Conservation (phyloP, 2,329 filamentous ascomycete genomes). For the Curvularia spicifera region DNA sequence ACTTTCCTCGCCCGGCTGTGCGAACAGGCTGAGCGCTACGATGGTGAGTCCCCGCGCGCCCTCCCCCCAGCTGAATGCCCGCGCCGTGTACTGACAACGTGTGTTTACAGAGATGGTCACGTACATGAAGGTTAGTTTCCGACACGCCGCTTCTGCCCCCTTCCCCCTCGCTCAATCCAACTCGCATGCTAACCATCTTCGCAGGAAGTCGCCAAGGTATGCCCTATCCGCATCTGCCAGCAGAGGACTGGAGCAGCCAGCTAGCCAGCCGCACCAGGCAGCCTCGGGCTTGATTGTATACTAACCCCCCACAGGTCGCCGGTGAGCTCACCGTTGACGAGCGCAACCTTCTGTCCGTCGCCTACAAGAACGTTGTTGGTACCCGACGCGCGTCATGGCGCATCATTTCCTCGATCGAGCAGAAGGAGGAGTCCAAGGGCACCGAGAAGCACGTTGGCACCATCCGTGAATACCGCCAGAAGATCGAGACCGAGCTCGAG, state of each 20-base stretch:
- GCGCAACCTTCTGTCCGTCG: conserved; percentile 93
- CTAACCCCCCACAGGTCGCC: conserved; percentile 59
- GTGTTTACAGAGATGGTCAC: conserved; percentile 81
- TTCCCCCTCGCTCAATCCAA: conserved; percentile 6
- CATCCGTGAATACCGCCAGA: conserved; percentile 96
- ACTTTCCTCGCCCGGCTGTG: conserved; percentile 99
- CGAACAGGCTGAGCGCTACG: conserved; percentile 99
- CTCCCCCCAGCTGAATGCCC: conserved; percentile 15
- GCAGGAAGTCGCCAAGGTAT: conserved; percentile 92
- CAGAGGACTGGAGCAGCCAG: conserved; percentile 24
- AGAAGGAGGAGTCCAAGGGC: conserved; percentile 99
- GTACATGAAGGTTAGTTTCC: conserved; percentile 84
- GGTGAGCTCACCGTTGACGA: conserved; percentile 73
- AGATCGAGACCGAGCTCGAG: conserved; percentile 97
- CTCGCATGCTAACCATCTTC: conserved; percentile 45
- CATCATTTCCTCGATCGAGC: conserved; percentile 99
- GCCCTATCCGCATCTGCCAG: conserved; percentile 31
- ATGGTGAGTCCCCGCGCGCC: conserved; percentile 67
- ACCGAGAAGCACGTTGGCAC: conserved; percentile 91
- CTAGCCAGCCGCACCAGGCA: conserved; percentile 19
- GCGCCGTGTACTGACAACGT: conserved; percentile 43
- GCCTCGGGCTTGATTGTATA: conserved; percentile 12
- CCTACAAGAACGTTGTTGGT: conserved; percentile 99
- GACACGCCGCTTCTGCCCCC: not conserved
- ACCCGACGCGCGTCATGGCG: conserved; percentile 98